These are phyloP conservation scores for Pythium vanterpoolii DNA, from an alignment of 352 stramenopile genomes.

Conservation along the genomic window DNA sequence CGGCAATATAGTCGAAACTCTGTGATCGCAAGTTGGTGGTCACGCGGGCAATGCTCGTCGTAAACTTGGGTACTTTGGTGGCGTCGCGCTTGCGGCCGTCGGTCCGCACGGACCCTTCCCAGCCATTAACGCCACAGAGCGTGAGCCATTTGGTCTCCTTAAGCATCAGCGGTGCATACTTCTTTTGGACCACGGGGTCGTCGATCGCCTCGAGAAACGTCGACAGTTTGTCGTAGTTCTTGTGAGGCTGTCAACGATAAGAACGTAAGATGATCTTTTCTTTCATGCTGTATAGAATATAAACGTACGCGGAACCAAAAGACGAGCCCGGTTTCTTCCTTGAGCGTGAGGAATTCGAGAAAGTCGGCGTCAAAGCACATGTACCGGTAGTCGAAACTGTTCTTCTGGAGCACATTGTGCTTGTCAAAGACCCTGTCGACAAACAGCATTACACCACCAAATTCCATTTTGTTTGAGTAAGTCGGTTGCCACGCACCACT, in stretches of 20 bases:
- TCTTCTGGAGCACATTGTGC: slow-evolving; percentile 67
- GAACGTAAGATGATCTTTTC: not conserved
- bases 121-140: slow-evolving; percentile 60
- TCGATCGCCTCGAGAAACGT: slow-evolving; percentile 45
- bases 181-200: slow-evolving; percentile 43
- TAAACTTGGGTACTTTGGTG: slow-evolving; percentile 49
- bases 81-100: slow-evolving; percentile 51
- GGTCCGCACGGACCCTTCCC: slow-evolving; percentile 55
- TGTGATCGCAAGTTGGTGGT: slow-evolving; percentile 53
- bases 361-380: slow-evolving; percentile 78
- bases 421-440: slow-evolving; percentile 55
- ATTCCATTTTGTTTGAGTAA: not conserved
- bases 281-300: not conserved
- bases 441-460: not conserved
- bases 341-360: slow-evolving; percentile 68
- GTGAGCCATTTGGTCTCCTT: slow-evolving; percentile 64
- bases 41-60: slow-evolving; percentile 46
- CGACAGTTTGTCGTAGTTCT: slow-evolving; percentile 66
- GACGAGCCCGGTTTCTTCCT: slow-evolving; percentile 65
- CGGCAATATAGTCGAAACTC: slow-evolving; percentile 69
- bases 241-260: slow-evolving; percentile 37
- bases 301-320: slow-evolving; percentile 70
- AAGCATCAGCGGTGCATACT: slow-evolving; percentile 52
- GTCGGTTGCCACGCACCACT: slow-evolving; percentile 43
- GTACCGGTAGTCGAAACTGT: slow-evolving; percentile 68